These are phyloP conservation scores for Chlorella sp. DNA, from an alignment of 139 green algal species.

Conservation along the genomic window DNA sequence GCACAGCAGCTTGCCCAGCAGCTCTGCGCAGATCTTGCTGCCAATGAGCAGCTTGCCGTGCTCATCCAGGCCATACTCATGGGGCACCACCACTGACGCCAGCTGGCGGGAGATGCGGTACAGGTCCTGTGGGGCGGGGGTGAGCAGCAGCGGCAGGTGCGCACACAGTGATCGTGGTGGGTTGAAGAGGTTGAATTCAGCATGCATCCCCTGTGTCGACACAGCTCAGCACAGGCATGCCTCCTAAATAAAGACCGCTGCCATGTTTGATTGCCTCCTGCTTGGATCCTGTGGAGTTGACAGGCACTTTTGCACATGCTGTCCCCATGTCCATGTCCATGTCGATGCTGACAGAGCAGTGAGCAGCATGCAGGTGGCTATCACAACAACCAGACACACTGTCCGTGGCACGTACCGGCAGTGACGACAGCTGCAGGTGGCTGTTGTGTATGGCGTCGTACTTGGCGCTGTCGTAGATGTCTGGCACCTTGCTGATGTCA, in stretches of 20 bases:
- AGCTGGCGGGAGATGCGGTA: constrained; percentile 62
- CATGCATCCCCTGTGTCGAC: too few species aligned
- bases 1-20: constrained; percentile 75
- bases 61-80: constrained; percentile 73
- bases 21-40: constrained; percentile 6
- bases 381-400: too few species aligned
- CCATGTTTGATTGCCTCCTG: too few species aligned
- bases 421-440: too few species aligned
- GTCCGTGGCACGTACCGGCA: too few species aligned
- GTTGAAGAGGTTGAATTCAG: neutral
- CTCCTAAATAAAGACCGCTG: too few species aligned
- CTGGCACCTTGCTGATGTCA: constrained; percentile 80
- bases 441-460: constrained; percentile 95
- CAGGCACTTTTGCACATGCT: constrained; percentile 21
- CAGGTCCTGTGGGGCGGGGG: constrained; percentile 51
- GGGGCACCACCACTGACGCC: constrained; percentile 58
- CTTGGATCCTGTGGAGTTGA: neutral
- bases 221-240: too few species aligned
- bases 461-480: constrained; percentile 92
- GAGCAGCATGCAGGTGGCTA: too few species aligned
- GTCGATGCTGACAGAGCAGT: too few species aligned
- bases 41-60: constrained; percentile 12
- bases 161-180: neutral
- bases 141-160: neutral
- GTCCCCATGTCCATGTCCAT: constrained; percentile 42